Evolutionary conservation across 306 rosid genomes (phyloP), one percentile per base, ranked within the genome.

Genomic region (Dalbergia cultrata): DNA sequence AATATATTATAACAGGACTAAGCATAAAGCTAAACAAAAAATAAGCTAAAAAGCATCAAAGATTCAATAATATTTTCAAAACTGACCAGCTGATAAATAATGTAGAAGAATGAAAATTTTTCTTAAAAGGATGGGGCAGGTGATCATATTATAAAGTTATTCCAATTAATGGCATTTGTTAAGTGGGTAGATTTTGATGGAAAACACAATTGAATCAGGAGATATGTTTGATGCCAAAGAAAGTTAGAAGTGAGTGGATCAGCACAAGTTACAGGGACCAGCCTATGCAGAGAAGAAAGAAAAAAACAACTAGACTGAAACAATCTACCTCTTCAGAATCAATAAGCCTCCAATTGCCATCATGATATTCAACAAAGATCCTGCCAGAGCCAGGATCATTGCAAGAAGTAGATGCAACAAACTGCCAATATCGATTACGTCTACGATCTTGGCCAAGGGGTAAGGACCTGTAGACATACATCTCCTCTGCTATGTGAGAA

Each of bases 391-490:
- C 98, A 81, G 99, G 99, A 81, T 95, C 99, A 84, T 80, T 88
- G 79, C 93, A 89, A 56, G 99, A 95, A 69, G 99, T 85, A 78
- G 96, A 95, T 41, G 98, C 96, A 80, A 90, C 94, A 80, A 95
- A 95, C 74, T 90, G 97, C 99, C 99, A 95, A 82, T 91, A 95
- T n/a, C 96, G 89, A 78, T 95, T 93, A 67, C 77, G 97, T 76
- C 97, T 90, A 74, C 98, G 96, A 86, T 95, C 99, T 83, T 92
- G 99, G 59, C 99, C 99, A 53, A 95, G 97, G 79, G 99, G 98
- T 83, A 95, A 79, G 74, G 99, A 95, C 85, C 99, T 91, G 82
- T 95, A 95, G 41, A 89, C 90, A 82, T 88, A 93, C 97, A 90
- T 89, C 89, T 91, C 97, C 81, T 95, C 99, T 3, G 98, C 98